Conservation (phyloP, 2,329 filamentous ascomycete species). For the Exophiala sp. region DNA sequence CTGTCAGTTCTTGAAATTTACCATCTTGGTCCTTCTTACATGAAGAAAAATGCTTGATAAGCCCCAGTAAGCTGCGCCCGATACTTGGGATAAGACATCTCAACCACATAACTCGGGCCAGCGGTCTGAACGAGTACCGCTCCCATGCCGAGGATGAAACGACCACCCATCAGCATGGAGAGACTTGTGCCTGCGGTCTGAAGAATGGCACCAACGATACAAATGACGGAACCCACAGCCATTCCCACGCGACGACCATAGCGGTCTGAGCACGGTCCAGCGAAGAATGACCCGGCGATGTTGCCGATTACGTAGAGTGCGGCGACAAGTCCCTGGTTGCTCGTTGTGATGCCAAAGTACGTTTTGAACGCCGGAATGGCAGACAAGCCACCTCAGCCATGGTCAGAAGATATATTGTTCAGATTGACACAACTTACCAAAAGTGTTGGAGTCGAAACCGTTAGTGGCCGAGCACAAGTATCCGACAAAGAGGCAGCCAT, state of each 20-base stretch:
- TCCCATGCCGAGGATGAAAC: slow-evolving; percentile 42
- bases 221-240: slow-evolving; percentile 34
- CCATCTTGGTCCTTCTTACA: no score
- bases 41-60: slow-evolving; percentile 29
- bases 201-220: slow-evolving; percentile 36
- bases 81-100: slow-evolving; percentile 41
- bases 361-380: slow-evolving; percentile 1
- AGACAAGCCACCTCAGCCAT: not conserved
- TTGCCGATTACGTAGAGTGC: not conserved
- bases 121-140: slow-evolving; percentile 42
- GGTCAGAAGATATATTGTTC: not conserved
- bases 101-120: slow-evolving; percentile 42
- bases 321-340: slow-evolving; percentile 1
- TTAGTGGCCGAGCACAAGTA: not conserved
- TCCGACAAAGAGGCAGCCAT: not conserved
- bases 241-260: slow-evolving; percentile 33
- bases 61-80: slow-evolving; percentile 42
- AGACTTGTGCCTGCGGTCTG: slow-evolving; percentile 33
- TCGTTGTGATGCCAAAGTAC: not conserved
- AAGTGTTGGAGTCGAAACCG: slow-evolving; percentile 1
- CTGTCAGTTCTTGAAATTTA: no score
- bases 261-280: slow-evolving; percentile 36
- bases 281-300: slow-evolving; percentile 23
- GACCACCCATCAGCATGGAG: slow-evolving; percentile 45
- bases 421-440: not conserved